Conservation (phyloP, 225 moss, liverwort and hornwort genomes). For the Marchantia polymorpha region DNA sequence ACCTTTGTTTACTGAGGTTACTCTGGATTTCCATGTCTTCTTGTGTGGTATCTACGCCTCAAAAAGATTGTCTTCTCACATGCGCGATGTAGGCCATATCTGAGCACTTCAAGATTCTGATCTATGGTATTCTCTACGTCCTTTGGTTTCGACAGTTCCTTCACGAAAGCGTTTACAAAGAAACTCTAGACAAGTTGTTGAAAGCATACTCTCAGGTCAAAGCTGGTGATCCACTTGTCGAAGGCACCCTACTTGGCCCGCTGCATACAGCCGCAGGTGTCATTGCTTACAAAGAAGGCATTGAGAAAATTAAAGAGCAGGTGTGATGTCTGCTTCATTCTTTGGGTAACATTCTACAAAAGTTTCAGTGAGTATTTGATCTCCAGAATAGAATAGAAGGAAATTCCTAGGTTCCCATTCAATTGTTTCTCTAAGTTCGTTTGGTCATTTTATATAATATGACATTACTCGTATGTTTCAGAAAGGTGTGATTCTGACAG, state of each 20-base stretch:
- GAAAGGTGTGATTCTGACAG: conserved; percentile 79
- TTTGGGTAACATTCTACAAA: too few relatives aligned
- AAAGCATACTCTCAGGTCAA: conserved; percentile 82
- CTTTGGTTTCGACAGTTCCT: conserved; percentile 55
- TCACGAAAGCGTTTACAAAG: conserved; percentile 71
- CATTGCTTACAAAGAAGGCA: conserved; percentile 56
- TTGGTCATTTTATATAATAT: too few relatives aligned
- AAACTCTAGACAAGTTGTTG: conserved; percentile 59
- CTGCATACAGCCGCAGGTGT: conserved; percentile 66
- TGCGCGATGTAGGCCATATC: not conserved
- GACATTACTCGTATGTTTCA: conserved; percentile 18
- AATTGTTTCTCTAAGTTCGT: too few relatives aligned
- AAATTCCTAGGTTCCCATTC: too few relatives aligned
- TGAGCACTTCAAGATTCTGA: not conserved
- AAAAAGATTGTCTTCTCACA: not conserved
- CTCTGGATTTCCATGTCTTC: not conserved
- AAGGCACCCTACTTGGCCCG: conserved; percentile 78
- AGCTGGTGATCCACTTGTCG: conserved; percentile 72
- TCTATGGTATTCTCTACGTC: not conserved
- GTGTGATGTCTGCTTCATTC: conserved; percentile 19
- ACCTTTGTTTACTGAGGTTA: not conserved
- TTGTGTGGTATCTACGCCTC: not conserved
- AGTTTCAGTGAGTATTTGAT: too few relatives aligned
- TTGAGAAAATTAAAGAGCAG: conserved; percentile 76
- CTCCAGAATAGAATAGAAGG: too few relatives aligned